Evolutionary conservation across 78 protist genomes (phyloP).

Genomic region (Dictyostelium brefeldianum): DNA sequence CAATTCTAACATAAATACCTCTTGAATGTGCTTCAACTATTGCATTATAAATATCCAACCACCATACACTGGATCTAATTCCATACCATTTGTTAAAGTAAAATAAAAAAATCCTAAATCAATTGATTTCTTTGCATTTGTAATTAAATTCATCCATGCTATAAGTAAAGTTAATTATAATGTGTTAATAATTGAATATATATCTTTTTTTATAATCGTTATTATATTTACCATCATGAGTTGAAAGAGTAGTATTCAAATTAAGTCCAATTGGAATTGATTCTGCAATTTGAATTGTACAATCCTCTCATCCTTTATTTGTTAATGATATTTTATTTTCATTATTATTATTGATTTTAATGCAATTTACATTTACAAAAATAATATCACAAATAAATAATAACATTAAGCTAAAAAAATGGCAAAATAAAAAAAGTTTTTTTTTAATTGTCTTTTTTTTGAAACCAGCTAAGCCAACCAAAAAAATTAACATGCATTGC

Average conservation of each 20-base stretch:
- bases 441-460: too few relatives aligned
- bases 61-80: slow-evolving; percentile 25
- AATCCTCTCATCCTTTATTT: neutral
- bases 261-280: slow-evolving; percentile 55
- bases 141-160: slow-evolving; percentile 70
- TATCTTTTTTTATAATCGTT: too few relatives aligned
- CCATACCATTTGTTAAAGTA: slow-evolving; percentile 58
- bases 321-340: neutral
- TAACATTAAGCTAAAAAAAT: too few relatives aligned
- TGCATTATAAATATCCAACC: slow-evolving; percentile 66
- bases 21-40: slow-evolving; percentile 36
- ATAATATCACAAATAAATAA: neutral
- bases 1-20: slow-evolving; percentile 71
- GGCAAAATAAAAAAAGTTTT: too few relatives aligned
- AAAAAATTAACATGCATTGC: too few relatives aligned
- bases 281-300: slow-evolving; percentile 67
- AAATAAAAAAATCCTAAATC: slow-evolving; percentile 76
- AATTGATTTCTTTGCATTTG: slow-evolving; percentile 73
- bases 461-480: too few relatives aligned
- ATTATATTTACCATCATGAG: slow-evolving; percentile 31
- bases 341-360: neutral
- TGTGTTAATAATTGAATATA: too few relatives aligned
- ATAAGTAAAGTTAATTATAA: too few relatives aligned
- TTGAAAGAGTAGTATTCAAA: slow-evolving; percentile 35
- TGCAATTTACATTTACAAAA: neutral